These are phyloP conservation scores for Vitis vinifera DNA, from an alignment of 164 flowering plant species.

Conservation along the genomic window DNA sequence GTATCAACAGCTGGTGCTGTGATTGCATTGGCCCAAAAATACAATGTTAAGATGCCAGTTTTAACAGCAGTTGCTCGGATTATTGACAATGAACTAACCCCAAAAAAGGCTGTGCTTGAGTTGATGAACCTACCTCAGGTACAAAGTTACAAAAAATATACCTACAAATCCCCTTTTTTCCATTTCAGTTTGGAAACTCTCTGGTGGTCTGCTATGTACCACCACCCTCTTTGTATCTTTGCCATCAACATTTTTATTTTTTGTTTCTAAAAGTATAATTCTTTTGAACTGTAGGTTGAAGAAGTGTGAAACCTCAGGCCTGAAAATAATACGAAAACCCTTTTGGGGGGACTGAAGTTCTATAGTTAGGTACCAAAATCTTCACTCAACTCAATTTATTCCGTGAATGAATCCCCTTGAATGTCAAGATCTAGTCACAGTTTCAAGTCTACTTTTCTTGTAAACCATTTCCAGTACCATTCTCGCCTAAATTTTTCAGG, in stretches of 20 bases:
- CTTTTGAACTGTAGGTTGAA: constrained; percentile 52
- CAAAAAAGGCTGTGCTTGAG: constrained; percentile 84
- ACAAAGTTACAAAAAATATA: too few species aligned
- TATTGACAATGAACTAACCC: constrained; percentile 88
- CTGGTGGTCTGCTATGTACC: too few species aligned
- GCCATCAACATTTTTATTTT: not conserved
- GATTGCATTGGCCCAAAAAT: constrained; percentile 90
- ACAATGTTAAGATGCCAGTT: constrained; percentile 94
- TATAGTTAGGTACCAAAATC: constrained; percentile 19
- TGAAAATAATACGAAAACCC: too few species aligned
- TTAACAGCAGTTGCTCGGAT: constrained; percentile 95
- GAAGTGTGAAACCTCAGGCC: constrained; percentile 38
- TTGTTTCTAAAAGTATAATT: not conserved
- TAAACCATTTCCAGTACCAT: not conserved
- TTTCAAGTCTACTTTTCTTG: not conserved
- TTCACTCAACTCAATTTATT: not conserved
- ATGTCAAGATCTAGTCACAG: not conserved
- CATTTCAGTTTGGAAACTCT: too few species aligned
- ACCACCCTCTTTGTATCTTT: not conserved
- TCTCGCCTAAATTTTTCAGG: not conserved
- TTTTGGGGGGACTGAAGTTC: not conserved
- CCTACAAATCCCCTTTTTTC: too few species aligned
- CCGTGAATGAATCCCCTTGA: too few species aligned
- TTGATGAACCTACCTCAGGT: constrained; percentile 97
- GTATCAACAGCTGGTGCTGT: constrained; percentile 98